These are phyloP conservation scores for Lasiodiplodia gonubiensis DNA, from an alignment of 2,329 filamentous ascomycete species.

Conservation along the genomic window DNA sequence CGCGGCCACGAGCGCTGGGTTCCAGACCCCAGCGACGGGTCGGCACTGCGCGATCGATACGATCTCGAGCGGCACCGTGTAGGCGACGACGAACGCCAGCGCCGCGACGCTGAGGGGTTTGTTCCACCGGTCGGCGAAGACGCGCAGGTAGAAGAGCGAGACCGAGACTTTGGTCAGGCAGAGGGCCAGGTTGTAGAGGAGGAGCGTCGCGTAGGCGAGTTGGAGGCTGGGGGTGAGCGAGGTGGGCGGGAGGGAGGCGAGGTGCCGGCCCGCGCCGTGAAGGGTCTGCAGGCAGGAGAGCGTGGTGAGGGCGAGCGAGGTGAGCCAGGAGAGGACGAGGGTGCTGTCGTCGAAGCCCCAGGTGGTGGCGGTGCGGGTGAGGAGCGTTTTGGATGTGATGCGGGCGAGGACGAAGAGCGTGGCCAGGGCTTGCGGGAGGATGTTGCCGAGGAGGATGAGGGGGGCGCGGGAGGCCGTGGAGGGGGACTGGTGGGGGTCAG, in stretches of 20 bases:
- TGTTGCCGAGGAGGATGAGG: neutral
- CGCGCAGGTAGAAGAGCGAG: neutral
- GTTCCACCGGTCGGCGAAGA: neutral
- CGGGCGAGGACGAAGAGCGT: neutral
- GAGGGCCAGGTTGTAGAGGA: neutral
- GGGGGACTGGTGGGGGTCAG: too few relatives aligned
- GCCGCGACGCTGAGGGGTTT: neutral
- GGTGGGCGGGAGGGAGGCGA: neutral
- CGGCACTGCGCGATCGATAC: neutral
- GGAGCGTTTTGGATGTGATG: neutral
- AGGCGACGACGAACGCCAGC: neutral
- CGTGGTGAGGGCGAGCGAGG: neutral
- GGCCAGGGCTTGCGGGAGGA: neutral
- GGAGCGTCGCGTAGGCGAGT: neutral
- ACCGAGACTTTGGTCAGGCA: neutral
- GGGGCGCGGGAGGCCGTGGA: neutral
- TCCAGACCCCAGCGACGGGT: too few relatives aligned
- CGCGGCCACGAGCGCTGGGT: too few relatives aligned
- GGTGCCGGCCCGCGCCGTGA: neutral
- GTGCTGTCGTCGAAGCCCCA: neutral
- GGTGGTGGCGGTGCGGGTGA: neutral
- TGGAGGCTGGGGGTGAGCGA: too few relatives aligned
- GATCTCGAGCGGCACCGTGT: neutral
- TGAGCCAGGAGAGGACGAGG: neutral
- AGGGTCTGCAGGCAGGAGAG: neutral